A percentile compares a stretch with the other conserved stretches of the same genome.
Evolutionary conservation across 208 protist species (phyloP).

Genomic region (Wallacemonas rigidus): DNA sequence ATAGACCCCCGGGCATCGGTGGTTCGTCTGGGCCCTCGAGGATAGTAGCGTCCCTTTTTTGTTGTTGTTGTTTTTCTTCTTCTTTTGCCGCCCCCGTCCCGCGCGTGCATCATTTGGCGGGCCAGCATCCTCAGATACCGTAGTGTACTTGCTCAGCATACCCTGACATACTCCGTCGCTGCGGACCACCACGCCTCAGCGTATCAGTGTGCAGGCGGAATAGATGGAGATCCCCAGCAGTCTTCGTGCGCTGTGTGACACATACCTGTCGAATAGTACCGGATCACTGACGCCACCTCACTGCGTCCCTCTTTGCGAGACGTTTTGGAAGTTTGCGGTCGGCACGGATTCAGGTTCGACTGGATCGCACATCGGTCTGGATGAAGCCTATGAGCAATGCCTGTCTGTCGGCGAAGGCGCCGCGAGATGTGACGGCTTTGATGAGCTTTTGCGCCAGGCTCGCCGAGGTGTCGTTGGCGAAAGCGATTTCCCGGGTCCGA

Average conservation of each 20-base stretch:
- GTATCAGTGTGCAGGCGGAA: no score
- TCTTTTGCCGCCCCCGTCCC: no score
- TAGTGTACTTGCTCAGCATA: no score
- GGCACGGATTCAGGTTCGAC: not conserved
- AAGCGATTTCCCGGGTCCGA: constrained; percentile 63
- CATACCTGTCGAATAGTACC: not conserved
- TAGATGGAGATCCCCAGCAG: constrained; percentile 1
- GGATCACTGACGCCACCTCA: not conserved
- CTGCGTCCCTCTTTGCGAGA: not conserved
- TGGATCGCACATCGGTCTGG: not conserved
- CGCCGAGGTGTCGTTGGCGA: constrained; percentile 21
- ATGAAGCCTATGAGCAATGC: not conserved
- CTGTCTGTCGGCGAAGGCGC: not conserved
- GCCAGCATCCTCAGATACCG: no score
- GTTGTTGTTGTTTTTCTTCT: no score
- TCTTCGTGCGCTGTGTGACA: not conserved
- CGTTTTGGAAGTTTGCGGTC: constrained; percentile 1
- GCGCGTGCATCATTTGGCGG: no score
- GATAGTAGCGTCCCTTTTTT: no score
- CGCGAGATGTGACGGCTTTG: not conserved
- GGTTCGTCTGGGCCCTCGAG: no score
- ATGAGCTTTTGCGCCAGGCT: constrained; percentile 12
- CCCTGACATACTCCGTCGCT: no score
- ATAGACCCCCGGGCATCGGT: no score
- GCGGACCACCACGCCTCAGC: no score